Evolutionary conservation across 768 basidiomycete genomes (phyloP).

Genomic region (Russula dissimulans): DNA sequence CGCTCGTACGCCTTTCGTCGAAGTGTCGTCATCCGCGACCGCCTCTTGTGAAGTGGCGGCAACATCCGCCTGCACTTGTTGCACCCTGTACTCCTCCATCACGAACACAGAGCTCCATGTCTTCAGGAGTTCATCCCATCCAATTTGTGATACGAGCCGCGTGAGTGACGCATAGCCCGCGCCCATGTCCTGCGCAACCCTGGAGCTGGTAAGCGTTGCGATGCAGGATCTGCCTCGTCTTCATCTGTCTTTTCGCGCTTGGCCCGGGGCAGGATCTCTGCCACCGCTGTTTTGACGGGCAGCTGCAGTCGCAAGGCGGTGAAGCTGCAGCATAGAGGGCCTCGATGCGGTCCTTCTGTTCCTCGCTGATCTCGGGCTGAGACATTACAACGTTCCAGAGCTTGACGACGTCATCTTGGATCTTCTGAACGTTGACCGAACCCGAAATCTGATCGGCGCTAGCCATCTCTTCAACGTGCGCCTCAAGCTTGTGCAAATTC

Average conservation of each 20-base stretch:
- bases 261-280: constrained; percentile 86
- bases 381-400: too few species aligned
- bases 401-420: too few species aligned
- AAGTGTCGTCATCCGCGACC: constrained; percentile 58
- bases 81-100: constrained; percentile 99
- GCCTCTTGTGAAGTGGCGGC: constrained; percentile 28
- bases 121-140: constrained; percentile 97
- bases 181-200: constrained; percentile 94
- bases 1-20: constrained; percentile 52
- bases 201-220: constrained; percentile 91
- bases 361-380: too few species aligned
- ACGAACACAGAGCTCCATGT: constrained; percentile 93
- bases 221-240: constrained; percentile 88
- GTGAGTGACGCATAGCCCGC: constrained; percentile 88
- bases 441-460: too few species aligned
- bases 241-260: constrained; percentile 75
- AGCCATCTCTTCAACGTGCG: too few species aligned
- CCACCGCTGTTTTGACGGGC: constrained; percentile 77
- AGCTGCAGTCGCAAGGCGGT: constrained; percentile 74
- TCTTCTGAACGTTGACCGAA: too few species aligned
- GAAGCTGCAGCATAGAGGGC: too few species aligned
- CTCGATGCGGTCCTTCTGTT: too few species aligned
- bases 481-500: too few species aligned
- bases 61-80: constrained; percentile 77
- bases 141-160: constrained; percentile 85